phyloP scores from a whole-genome alignment of 176 grass and related monocot species.

The Chloris gayana region DNA sequence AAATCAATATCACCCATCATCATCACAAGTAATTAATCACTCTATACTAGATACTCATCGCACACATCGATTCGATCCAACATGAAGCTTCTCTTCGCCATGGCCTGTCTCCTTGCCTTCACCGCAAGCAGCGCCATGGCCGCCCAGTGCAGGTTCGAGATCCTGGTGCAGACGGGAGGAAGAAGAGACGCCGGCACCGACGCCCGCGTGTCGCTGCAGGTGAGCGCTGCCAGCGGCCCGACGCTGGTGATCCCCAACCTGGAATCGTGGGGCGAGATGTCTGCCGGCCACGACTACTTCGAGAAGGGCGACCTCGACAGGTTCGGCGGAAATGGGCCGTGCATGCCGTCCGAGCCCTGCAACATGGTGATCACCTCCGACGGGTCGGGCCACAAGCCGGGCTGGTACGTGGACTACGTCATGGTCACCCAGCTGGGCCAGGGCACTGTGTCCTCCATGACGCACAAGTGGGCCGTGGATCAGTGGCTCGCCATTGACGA shows the following conservation, averaged over 20 bases:
- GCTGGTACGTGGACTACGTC: background rate
- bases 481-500: background rate
- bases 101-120: background rate
- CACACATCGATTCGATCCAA: background rate
- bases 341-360: no score
- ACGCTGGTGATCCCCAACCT: background rate
- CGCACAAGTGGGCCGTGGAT: background rate
- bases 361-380: background rate
- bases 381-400: background rate
- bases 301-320: constrained; percentile 9
- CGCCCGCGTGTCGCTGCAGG: background rate
- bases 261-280: constrained; percentile 2
- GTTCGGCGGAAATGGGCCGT: background rate
- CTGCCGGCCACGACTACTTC: constrained; percentile 11
- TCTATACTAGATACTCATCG: no score
- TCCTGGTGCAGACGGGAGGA: background rate
- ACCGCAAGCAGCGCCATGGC: background rate
- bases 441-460: background rate
- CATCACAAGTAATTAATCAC: no score
- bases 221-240: background rate
- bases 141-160: background rate
- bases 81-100: background rate
- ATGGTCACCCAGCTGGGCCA: background rate
- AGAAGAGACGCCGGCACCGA: background rate
- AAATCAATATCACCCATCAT: no score